phyloP scores from a whole-genome alignment of 768 basidiomycete genomes.

The Lentinula raphanica region DNA sequence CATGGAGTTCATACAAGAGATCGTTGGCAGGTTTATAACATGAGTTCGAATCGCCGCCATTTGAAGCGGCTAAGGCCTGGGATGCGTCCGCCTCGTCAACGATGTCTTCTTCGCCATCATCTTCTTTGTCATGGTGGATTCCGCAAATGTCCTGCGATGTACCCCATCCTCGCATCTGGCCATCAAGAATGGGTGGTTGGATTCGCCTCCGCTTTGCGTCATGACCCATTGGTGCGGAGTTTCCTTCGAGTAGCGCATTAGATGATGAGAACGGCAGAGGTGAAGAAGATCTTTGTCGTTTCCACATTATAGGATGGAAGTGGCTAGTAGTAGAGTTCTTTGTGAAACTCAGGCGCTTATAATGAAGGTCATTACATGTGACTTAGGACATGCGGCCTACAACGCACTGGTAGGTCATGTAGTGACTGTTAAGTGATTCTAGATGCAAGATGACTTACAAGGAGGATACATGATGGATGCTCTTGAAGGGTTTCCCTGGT shows the following conservation, averaged over 20 bases:
- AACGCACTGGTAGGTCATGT: too few species aligned
- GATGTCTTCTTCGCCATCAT: conserved; percentile 12
- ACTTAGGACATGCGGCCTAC: too few species aligned
- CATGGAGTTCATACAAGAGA: conserved; percentile 61
- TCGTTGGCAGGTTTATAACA: conserved; percentile 60
- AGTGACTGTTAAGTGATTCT: too few species aligned
- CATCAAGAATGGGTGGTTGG: conserved; percentile 50
- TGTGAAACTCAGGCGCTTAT: too few species aligned
- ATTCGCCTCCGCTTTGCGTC: conserved; percentile 50
- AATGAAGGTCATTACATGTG: too few species aligned
- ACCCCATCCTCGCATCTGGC: conserved; percentile 44
- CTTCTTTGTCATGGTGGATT: conserved; percentile 26
- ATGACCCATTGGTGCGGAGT: conserved; percentile 21
- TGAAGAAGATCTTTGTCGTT: conserved; percentile 44
- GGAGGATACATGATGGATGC: too few species aligned
- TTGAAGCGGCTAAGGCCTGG: neutral
- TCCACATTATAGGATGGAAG: too few species aligned
- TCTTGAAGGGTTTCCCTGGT: too few species aligned
- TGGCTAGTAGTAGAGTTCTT: too few species aligned
- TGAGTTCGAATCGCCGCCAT: conserved; percentile 15
- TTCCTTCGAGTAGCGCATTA: conserved; percentile 20
- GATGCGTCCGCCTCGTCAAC: conserved; percentile 2
- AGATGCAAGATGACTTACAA: too few species aligned
- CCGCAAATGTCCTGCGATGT: conserved; percentile 24
- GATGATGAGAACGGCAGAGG: conserved; percentile 31